Conservation (phyloP, 306 rosid genomes). For the Medicago lupulina region DNA sequence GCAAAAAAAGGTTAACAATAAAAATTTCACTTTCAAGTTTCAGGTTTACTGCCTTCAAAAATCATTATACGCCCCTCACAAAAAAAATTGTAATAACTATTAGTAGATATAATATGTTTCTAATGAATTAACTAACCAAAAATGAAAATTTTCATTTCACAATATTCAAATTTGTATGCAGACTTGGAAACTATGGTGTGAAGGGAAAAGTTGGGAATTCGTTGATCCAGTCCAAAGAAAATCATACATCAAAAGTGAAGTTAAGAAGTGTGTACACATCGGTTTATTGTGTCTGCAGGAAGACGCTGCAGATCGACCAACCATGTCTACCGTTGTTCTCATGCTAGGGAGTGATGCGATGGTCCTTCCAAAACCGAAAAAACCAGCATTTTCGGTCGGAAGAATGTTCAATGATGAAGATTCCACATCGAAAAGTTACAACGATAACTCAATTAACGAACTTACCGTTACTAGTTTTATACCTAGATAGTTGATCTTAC, state of each 20-base stretch:
- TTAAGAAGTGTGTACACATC: slow-evolving; percentile 47
- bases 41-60: too few relatives aligned
- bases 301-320: slow-evolving; percentile 51
- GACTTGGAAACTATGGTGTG: slow-evolving; percentile 61
- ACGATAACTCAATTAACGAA: slow-evolving; percentile 28
- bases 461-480: background rate
- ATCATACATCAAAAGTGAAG: slow-evolving; percentile 9
- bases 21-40: too few relatives aligned
- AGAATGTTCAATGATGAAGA: background rate
- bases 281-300: slow-evolving; percentile 58
- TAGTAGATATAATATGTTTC: too few relatives aligned
- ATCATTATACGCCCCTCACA: too few relatives aligned
- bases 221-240: slow-evolving; percentile 48
- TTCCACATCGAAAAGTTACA: slow-evolving; percentile 36
- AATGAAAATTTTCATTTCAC: background rate
- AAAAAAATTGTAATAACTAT: too few relatives aligned
- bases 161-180: slow-evolving; percentile 6
- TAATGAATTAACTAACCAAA: too few relatives aligned
- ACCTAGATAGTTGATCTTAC: background rate
- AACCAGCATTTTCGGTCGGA: slow-evolving; percentile 47
- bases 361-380: slow-evolving; percentile 46
- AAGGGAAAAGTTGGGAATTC: slow-evolving; percentile 45
- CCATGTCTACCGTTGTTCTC: slow-evolving; percentile 49
- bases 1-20: too few relatives aligned
- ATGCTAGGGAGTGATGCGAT: slow-evolving; percentile 43